Conservation (phyloP, 768 basidiomycete species). For the Boletus rubroflammeus region DNA sequence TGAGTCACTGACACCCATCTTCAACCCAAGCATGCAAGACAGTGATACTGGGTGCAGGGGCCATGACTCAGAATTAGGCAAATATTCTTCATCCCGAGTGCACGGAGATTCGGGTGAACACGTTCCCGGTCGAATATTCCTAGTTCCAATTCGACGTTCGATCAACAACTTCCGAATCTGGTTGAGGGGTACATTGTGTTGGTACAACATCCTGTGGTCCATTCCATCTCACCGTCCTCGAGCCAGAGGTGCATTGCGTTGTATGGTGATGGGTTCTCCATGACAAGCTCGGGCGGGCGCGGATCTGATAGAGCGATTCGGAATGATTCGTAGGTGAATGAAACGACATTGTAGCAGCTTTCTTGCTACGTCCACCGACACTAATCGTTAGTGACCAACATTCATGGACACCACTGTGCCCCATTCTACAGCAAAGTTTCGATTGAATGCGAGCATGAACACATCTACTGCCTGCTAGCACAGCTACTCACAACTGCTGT, state of each 20-base stretch:
- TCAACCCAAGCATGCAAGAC: not conserved
- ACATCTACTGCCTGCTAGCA: not conserved
- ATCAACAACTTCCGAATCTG: not conserved
- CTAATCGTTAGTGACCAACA: not conserved
- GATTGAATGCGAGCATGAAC: not conserved
- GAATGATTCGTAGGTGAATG: not conserved
- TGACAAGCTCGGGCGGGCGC: too few relatives aligned
- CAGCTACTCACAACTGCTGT: constrained; percentile 4
- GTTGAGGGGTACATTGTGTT: not conserved
- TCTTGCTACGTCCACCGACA: not conserved
- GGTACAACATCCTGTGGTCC: not conserved
- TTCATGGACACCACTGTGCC: not conserved
- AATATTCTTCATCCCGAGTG: not conserved
- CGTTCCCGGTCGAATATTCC: not conserved
- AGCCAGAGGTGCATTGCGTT: not conserved
- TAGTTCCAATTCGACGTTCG: not conserved
- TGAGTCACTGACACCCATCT: not conserved
- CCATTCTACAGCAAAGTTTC: not conserved
- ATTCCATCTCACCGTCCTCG: too few relatives aligned
- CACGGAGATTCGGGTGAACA: not conserved
- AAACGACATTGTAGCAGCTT: not conserved
- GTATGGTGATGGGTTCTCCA: not conserved
- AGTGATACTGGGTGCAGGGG: not conserved
- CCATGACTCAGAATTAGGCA: not conserved
- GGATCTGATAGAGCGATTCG: not conserved